Evolutionary conservation across 345 rosid species (phyloP).

Genomic region (Euphorbia pulcherrima): DNA sequence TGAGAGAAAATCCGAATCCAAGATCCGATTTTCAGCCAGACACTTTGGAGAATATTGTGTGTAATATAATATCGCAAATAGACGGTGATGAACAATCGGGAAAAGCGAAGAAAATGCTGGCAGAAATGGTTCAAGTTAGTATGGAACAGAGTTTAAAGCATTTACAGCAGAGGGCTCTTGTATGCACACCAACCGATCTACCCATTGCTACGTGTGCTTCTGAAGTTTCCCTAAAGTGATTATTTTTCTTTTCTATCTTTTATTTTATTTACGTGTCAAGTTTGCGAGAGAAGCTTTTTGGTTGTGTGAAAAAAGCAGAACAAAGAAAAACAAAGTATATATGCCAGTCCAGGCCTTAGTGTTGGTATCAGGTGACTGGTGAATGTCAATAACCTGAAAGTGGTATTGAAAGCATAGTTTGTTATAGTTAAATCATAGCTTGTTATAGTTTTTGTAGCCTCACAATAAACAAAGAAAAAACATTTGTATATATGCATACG

Average conservation of each 20-base stretch:
- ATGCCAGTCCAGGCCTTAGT: slow-evolving; percentile 79
- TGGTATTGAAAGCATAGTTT: slow-evolving; percentile 2
- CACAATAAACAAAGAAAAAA: not conserved
- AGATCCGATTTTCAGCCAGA: slow-evolving; percentile 76
- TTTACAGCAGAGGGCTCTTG: slow-evolving; percentile 87
- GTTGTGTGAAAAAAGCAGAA: slow-evolving; percentile 23
- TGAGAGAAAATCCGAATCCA: slow-evolving; percentile 65
- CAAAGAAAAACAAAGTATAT: slow-evolving; percentile 15
- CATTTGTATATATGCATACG: slow-evolving; percentile 31
- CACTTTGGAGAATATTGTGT: slow-evolving; percentile 82
- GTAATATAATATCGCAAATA: slow-evolving; percentile 79
- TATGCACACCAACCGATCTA: slow-evolving; percentile 61
- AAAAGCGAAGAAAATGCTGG: slow-evolving; percentile 91
- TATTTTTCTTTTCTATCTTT: not conserved
- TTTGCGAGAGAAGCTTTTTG: slow-evolving; percentile 28
- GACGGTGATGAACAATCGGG: slow-evolving; percentile 87
- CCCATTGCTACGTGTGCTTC: slow-evolving; percentile 48
- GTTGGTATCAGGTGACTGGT: slow-evolving; percentile 76
- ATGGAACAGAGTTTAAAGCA: slow-evolving; percentile 97
- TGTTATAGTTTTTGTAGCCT: slow-evolving; percentile 24
- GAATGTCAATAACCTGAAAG: slow-evolving; percentile 33
- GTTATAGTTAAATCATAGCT: slow-evolving; percentile 20
- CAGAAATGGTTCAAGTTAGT: slow-evolving; percentile 98
- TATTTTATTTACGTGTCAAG: not conserved
- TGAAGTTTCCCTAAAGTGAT: slow-evolving; percentile 50